Evolutionary conservation across 805 yeast genomes (phyloP).

Genomic region (Ogataea angusta): DNA sequence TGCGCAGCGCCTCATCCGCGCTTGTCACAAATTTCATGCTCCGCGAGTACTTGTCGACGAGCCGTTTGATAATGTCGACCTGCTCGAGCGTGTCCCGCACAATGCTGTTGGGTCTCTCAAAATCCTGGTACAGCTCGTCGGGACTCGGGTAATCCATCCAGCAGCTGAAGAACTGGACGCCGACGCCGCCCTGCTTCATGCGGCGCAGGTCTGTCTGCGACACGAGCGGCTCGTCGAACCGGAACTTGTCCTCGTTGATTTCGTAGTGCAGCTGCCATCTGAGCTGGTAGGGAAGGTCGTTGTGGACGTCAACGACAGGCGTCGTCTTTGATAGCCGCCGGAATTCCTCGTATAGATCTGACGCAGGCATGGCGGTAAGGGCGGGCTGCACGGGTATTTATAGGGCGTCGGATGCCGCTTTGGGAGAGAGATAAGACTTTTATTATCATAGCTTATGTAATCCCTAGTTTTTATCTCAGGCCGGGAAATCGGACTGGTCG

Average conservation of each 20-base stretch:
- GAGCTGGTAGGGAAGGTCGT: slow-evolving; percentile 48
- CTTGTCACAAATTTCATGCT: slow-evolving; percentile 39
- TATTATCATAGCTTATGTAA: background rate
- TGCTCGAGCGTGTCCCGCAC: slow-evolving; percentile 55
- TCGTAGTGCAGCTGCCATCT: slow-evolving; percentile 45
- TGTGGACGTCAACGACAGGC: slow-evolving; percentile 51
- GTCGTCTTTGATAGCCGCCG: slow-evolving; percentile 14
- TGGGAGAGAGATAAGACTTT: no score
- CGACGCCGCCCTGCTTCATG: slow-evolving; percentile 43
- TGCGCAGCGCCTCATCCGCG: slow-evolving; percentile 39
- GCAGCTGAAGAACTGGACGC: slow-evolving; percentile 50
- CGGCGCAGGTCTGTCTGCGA: slow-evolving; percentile 44
- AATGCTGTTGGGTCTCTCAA: slow-evolving; percentile 40
- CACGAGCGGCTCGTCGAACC: slow-evolving; percentile 38
- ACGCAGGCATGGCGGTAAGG: background rate
- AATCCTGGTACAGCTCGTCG: slow-evolving; percentile 40
- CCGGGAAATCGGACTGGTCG: background rate
- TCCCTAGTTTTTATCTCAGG: background rate
- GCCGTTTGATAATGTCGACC: slow-evolving; percentile 47
- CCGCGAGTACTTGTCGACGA: slow-evolving; percentile 40
- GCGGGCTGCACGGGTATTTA: no score
- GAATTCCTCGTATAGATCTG: slow-evolving; percentile 11
- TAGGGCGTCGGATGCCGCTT: no score
- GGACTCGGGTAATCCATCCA: slow-evolving; percentile 46
- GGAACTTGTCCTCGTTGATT: slow-evolving; percentile 35